phyloP scores from a whole-genome alignment of 176 grass and related monocot genomes.

The Bothriochloa decipiens region DNA sequence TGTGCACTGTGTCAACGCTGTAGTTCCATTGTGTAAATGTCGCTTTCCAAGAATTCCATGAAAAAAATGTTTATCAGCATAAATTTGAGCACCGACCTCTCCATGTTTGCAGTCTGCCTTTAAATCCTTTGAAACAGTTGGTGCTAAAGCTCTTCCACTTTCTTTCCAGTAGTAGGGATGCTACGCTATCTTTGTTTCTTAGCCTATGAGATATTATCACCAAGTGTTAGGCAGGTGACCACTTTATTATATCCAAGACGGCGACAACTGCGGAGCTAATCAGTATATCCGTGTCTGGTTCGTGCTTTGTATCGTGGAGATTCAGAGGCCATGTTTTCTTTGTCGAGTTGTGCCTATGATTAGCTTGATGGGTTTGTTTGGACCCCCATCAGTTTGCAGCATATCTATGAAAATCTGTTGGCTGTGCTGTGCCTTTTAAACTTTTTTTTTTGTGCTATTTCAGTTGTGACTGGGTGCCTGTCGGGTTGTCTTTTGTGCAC shows the following conservation, averaged over 20 bases:
- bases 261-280: conserved; percentile 53
- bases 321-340: conserved; percentile 36
- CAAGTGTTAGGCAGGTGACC: conserved; percentile 45
- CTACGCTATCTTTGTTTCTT: conserved; percentile 45
- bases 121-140: conserved; percentile 26
- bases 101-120: conserved; percentile 23
- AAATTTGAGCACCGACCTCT: conserved; percentile 5
- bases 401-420: conserved; percentile 41
- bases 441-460: background rate
- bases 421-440: background rate
- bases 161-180: conserved; percentile 28
- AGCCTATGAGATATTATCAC: conserved; percentile 46
- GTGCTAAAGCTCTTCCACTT: conserved; percentile 33
- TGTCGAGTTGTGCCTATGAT: conserved; percentile 53
- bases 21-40: conserved; percentile 23
- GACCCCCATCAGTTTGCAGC: conserved; percentile 41
- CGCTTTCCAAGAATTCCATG: background rate
- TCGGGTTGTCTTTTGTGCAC: conserved; percentile 22
- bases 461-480: conserved; percentile 22
- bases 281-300: conserved; percentile 48
- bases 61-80: background rate
- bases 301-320: conserved; percentile 48
- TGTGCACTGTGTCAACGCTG: conserved; percentile 34
- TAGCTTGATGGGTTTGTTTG: conserved; percentile 30
- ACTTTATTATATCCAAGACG: conserved; percentile 40